Evolutionary conservation across 2,329 filamentous ascomycete genomes (phyloP).

Genomic region (Aureobasidium sp.): DNA sequence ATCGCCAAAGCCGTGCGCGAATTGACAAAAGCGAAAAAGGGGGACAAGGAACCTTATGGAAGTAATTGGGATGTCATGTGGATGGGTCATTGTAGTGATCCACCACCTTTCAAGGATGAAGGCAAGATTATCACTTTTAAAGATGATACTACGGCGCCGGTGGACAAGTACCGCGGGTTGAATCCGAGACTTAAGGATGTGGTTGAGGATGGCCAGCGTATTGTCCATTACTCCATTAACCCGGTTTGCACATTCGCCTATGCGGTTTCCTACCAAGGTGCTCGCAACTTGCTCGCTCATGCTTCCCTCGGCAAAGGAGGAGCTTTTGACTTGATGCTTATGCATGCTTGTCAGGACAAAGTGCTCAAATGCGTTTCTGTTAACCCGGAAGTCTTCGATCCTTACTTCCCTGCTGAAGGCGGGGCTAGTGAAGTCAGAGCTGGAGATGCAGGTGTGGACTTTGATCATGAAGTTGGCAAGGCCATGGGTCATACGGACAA

Average conservation of each 20-base stretch:
- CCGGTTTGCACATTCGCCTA: conserved; percentile 29
- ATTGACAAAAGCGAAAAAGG: conserved; percentile 21
- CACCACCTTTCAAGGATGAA: conserved; percentile 17
- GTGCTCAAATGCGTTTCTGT: conserved; percentile 32
- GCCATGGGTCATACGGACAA: conserved; percentile 31
- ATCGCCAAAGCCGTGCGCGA: conserved; percentile 29
- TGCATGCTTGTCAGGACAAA: conserved; percentile 26
- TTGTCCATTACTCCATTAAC: conserved; percentile 22
- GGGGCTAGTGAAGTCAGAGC: conserved; percentile 24
- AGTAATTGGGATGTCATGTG: conserved; percentile 33
- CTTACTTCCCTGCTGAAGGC: conserved; percentile 28
- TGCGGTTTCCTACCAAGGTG: conserved; percentile 27
- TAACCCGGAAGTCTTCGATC: conserved; percentile 32
- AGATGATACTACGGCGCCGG: conserved; percentile 21
- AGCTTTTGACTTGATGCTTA: conserved; percentile 32
- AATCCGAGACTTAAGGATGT: conserved; percentile 18
- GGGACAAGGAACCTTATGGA: conserved; percentile 25
- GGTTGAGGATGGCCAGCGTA: conserved; percentile 22
- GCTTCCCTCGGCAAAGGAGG: conserved; percentile 25
- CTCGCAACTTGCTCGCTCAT: conserved; percentile 28
- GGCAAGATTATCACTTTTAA: conserved; percentile 17
- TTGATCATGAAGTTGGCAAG: conserved; percentile 23
- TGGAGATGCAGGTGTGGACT: conserved; percentile 17
- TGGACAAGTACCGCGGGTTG: conserved; percentile 24
- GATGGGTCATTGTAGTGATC: conserved; percentile 33